Percentiles rank a stretch among this genome's conserved stretches.
phyloP scores from a whole-genome alignment of 495 filamentous ascomycete genomes.

The Bryoglossum gracile region DNA sequence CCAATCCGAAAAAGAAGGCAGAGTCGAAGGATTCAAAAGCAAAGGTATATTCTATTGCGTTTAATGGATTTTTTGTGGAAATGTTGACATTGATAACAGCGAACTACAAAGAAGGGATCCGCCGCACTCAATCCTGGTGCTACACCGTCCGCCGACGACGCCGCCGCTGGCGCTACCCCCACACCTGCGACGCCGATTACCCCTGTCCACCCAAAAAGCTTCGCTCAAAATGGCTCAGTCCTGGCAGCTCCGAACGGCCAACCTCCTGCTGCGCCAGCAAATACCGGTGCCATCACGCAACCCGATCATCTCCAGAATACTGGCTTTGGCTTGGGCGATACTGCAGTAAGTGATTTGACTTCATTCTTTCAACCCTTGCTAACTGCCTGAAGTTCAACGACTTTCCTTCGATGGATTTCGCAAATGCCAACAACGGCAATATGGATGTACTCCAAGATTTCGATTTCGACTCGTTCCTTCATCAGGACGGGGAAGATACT shows the following conservation, averaged over 20 bases:
- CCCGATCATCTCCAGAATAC: constrained; percentile 32
- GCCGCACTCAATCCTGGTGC: constrained; percentile 48
- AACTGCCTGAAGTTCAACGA: constrained; percentile 2
- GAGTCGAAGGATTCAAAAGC: constrained; percentile 56
- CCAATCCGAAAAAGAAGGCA: constrained; percentile 76
- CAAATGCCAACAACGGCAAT: constrained; percentile 46
- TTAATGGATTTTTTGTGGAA: constrained; percentile 24
- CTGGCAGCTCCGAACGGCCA: constrained; percentile 42
- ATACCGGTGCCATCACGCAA: constrained; percentile 41
- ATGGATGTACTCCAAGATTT: constrained; percentile 81
- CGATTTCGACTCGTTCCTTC: constrained; percentile 94
- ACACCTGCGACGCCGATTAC: constrained; percentile 83
- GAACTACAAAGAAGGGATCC: constrained; percentile 65
- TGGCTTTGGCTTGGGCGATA: constrained; percentile 17
- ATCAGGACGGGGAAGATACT: constrained; percentile 37
- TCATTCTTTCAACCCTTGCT: neutral
- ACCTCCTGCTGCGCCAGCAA: constrained; percentile 32
- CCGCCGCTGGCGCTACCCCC: constrained; percentile 62
- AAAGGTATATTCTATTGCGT: constrained; percentile 59
- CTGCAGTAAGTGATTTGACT: constrained; percentile 11
- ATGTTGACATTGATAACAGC: constrained; percentile 35
- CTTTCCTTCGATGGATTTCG: constrained; percentile 38
- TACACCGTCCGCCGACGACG: constrained; percentile 69
- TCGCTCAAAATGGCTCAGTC: constrained; percentile 46
- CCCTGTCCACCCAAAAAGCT: constrained; percentile 61